These are phyloP conservation scores for Trametes cubensis DNA, from an alignment of 768 basidiomycete genomes.

Conservation along the genomic window DNA sequence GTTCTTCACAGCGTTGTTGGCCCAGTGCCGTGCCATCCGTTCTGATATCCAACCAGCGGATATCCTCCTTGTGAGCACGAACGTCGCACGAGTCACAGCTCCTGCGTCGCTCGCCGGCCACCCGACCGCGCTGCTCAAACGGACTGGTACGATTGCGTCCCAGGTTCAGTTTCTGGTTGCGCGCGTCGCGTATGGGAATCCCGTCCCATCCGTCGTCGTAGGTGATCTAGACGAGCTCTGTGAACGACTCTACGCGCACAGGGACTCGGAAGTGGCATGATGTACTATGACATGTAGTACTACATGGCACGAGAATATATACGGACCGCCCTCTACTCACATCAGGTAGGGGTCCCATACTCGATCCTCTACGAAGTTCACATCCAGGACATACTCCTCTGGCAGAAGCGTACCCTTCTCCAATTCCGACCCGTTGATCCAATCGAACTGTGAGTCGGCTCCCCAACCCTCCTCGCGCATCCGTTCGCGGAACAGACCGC, in stretches of 20 bases:
- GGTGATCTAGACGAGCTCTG: too few species aligned
- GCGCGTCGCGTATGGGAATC: too few species aligned
- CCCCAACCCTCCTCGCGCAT: slow-evolving; percentile 17
- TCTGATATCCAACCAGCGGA: not conserved
- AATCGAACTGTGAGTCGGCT: slow-evolving; percentile 17
- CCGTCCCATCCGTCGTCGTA: too few species aligned
- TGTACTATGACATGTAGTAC: too few species aligned
- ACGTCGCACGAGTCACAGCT: not conserved
- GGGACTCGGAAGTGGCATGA: not conserved
- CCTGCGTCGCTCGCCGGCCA: not conserved
- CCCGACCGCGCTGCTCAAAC: too few species aligned
- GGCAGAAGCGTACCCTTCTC: slow-evolving; percentile 17
- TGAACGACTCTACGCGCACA: not conserved
- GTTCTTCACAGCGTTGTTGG: not conserved
- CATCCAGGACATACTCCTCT: slow-evolving; percentile 16
- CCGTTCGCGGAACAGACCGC: slow-evolving; percentile 17
- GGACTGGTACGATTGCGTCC: too few species aligned
- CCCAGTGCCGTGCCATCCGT: not conserved
- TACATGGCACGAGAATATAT: too few species aligned
- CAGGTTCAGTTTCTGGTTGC: too few species aligned
- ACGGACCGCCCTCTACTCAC: not conserved
- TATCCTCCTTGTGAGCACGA: not conserved
- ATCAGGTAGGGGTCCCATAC: not conserved
- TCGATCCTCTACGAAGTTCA: slow-evolving; percentile 4
- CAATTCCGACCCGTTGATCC: not conserved